Evolutionary conservation across 2,329 filamentous ascomycete species (phyloP).

Genomic region (Talaromyces amestolkiae): DNA sequence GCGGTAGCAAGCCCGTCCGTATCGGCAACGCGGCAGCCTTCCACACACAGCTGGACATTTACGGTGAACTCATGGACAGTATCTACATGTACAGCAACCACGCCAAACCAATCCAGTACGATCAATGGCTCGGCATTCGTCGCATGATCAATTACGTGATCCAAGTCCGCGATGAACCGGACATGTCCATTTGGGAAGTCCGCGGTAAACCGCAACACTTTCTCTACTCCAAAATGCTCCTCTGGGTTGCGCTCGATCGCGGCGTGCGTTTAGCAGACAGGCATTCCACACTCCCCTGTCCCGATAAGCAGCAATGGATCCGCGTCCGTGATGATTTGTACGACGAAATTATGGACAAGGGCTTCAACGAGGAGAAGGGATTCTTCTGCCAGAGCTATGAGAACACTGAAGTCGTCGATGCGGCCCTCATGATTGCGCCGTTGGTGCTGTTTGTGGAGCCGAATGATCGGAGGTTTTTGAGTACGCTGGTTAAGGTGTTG

Average conservation of each 20-base stretch:
- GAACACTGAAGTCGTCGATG: slow-evolving; percentile 66
- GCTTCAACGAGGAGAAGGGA: slow-evolving; percentile 67
- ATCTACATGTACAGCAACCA: slow-evolving; percentile 80
- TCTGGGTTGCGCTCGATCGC: slow-evolving; percentile 78
- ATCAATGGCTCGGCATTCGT: slow-evolving; percentile 70
- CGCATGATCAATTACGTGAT: slow-evolving; percentile 69
- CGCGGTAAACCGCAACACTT: slow-evolving; percentile 74
- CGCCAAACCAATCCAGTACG: slow-evolving; percentile 72
- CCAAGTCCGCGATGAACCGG: slow-evolving; percentile 63
- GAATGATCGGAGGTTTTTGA: slow-evolving; percentile 71
- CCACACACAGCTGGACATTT: slow-evolving; percentile 76
- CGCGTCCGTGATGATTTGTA: slow-evolving; percentile 65
- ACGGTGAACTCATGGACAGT: slow-evolving; percentile 73
- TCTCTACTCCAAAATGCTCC: slow-evolving; percentile 77
- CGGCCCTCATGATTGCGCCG: slow-evolving; percentile 71
- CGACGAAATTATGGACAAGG: slow-evolving; percentile 75
- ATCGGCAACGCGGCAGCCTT: slow-evolving; percentile 75
- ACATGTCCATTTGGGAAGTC: slow-evolving; percentile 85
- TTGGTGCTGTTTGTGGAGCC: slow-evolving; percentile 77
- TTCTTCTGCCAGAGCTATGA: slow-evolving; percentile 77
- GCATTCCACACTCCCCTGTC: slow-evolving; percentile 67
- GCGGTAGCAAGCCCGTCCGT: slow-evolving; percentile 67
- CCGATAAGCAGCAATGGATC: slow-evolving; percentile 65
- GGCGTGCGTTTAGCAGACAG: slow-evolving; percentile 72
- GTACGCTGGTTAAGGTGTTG: slow-evolving; percentile 70